Conservation (phyloP, 768 basidiomycete species). For the Pisolithus marmoratus region DNA sequence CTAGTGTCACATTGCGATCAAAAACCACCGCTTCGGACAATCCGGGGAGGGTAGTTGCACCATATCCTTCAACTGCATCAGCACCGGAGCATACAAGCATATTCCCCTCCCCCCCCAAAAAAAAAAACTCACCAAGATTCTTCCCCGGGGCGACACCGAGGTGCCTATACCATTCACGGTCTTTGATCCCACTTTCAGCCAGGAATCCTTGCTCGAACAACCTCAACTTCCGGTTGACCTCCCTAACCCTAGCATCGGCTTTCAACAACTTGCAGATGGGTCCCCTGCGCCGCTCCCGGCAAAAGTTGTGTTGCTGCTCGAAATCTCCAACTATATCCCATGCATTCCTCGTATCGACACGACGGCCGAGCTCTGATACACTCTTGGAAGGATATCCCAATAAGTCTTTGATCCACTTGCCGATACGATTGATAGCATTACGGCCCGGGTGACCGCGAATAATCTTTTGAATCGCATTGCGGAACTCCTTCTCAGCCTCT, state of each 20-base stretch:
- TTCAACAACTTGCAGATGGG: conserved; percentile 43
- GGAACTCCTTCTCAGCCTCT: conserved; percentile 48
- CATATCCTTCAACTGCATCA: conserved; percentile 49
- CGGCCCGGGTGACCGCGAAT: neutral
- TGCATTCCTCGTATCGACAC: conserved; percentile 1
- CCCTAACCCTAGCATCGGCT: conserved; percentile 53
- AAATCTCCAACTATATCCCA: neutral
- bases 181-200: conserved; percentile 67
- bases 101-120: neutral
- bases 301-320: conserved; percentile 2
- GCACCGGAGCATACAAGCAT: neutral
- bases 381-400: neutral
- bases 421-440: conserved; percentile 2
- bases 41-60: conserved; percentile 79
- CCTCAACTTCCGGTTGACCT: conserved; percentile 60
- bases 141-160: conserved; percentile 84
- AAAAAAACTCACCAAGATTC: conserved; percentile 55
- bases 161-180: conserved; percentile 83
- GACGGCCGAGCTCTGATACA: neutral
- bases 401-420: conserved; percentile 25
- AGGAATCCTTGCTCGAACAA: conserved; percentile 80
- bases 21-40: conserved; percentile 71
- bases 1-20: conserved; percentile 59
- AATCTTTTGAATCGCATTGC: conserved; percentile 36
- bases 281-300: conserved; percentile 19